Percentiles rank a stretch among this genome's conserved stretches.
Evolutionary conservation across 176 grass and related monocot genomes (phyloP).

Genomic region (Saccharum officinarum): DNA sequence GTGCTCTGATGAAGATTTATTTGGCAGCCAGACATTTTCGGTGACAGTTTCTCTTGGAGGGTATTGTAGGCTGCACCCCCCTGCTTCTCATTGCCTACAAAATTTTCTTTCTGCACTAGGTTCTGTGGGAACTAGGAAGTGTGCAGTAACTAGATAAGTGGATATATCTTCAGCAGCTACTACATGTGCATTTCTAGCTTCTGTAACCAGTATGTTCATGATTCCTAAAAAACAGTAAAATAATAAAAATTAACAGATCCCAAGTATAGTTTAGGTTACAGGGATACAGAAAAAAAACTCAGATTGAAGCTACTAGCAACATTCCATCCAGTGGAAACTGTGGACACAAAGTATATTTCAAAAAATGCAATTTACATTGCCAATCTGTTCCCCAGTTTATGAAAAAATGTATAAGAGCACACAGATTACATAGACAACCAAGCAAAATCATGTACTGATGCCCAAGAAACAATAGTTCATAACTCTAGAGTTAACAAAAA

Average conservation of each 20-base stretch:
- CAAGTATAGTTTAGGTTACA: neutral
- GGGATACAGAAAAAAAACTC: neutral
- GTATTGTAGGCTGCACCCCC: neutral
- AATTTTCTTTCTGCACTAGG: neutral
- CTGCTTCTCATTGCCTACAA: neutral
- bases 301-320: neutral
- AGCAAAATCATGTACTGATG: neutral
- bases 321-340: neutral
- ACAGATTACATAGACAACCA: neutral
- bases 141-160: neutral
- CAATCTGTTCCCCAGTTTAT: neutral
- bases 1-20: neutral
- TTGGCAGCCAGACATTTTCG: neutral
- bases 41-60: neutral
- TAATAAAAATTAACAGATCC: neutral
- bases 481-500: neutral
- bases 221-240: neutral
- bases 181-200: neutral
- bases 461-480: conserved; percentile 3
- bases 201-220: neutral
- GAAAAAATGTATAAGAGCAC: neutral
- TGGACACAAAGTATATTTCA: neutral
- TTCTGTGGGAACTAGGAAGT: neutral
- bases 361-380: neutral
- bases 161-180: neutral